Conservation (phyloP, 768 basidiomycete genomes). For the Hydnomerulius pinastri region DNA sequence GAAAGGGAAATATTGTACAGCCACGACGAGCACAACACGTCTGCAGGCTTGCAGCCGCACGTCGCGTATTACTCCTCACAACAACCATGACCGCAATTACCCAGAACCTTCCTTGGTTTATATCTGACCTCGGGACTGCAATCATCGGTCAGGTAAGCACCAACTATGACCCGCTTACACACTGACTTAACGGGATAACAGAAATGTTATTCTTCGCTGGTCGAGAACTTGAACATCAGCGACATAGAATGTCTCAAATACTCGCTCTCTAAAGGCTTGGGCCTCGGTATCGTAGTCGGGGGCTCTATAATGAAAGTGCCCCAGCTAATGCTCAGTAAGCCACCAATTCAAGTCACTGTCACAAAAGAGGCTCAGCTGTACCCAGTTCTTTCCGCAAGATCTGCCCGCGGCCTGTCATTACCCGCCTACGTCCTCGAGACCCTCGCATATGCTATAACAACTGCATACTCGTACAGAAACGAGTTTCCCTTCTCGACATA, state of each 20-base stretch:
- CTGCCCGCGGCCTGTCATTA: slow-evolving; percentile 86
- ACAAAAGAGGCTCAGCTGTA: neutral
- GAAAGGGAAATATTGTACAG: slow-evolving; percentile 20
- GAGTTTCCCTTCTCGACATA: slow-evolving; percentile 95
- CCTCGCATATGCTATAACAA: slow-evolving; percentile 83
- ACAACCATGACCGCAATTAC: slow-evolving; percentile 74
- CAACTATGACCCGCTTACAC: neutral
- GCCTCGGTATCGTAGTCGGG: slow-evolving; percentile 88
- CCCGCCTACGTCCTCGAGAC: slow-evolving; percentile 91
- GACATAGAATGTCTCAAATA: slow-evolving; percentile 89
- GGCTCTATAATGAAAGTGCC: slow-evolving; percentile 97
- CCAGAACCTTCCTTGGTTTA: slow-evolving; percentile 80
- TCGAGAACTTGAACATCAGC: slow-evolving; percentile 78
- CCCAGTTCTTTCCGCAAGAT: slow-evolving; percentile 68
- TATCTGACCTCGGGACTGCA: slow-evolving; percentile 78
- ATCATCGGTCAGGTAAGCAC: slow-evolving; percentile 74
- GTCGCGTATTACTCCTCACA: neutral
- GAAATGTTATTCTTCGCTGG: slow-evolving; percentile 90
- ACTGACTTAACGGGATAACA: slow-evolving; percentile 29
- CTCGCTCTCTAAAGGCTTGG: slow-evolving; percentile 88
- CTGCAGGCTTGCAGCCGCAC: neutral
- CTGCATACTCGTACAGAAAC: slow-evolving; percentile 84
- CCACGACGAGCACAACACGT: slow-evolving; percentile 19
- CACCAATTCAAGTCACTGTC: neutral
- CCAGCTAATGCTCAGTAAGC: slow-evolving; percentile 82